Conservation (phyloP, 2,329 filamentous ascomycete genomes). For the Ilyonectria robusta region DNA sequence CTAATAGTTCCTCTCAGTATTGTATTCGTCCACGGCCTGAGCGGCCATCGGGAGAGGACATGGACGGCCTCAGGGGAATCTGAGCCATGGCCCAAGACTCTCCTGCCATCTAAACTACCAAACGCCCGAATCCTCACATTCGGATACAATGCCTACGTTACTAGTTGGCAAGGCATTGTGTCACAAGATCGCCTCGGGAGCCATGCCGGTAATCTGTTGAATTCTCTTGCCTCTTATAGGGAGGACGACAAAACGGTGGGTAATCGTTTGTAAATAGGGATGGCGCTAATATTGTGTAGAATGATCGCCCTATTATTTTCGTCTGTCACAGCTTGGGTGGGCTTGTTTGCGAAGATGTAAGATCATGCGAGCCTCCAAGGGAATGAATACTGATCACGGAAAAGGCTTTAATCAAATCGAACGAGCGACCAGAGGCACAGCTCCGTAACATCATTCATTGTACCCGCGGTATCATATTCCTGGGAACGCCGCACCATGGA, state of each 20-base stretch:
- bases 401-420: slow-evolving; percentile 32
- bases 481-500: slow-evolving; percentile 37
- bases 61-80: slow-evolving; percentile 25
- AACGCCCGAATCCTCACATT: slow-evolving; percentile 34
- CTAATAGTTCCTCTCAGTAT: too few relatives aligned
- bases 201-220: slow-evolving; percentile 35
- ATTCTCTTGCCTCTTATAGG: slow-evolving; percentile 28
- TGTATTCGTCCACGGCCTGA: slow-evolving; percentile 31
- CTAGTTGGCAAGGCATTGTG: background rate
- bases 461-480: slow-evolving; percentile 33
- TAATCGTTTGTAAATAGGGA: too few relatives aligned
- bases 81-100: background rate
- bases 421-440: slow-evolving; percentile 27
- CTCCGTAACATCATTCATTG: slow-evolving; percentile 24
- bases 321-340: slow-evolving; percentile 27
- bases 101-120: background rate
- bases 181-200: slow-evolving; percentile 32
- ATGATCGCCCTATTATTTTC: slow-evolving; percentile 33
- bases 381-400: background rate
- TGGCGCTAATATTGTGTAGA: background rate
- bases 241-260: slow-evolving; percentile 29
- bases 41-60: slow-evolving; percentile 32
- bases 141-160: slow-evolving; percentile 22
- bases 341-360: slow-evolving; percentile 39
- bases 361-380: fast-evolving